Conservation (phyloP, 371 early-diverging fungal genomes). For the Coemansia sp. region DNA sequence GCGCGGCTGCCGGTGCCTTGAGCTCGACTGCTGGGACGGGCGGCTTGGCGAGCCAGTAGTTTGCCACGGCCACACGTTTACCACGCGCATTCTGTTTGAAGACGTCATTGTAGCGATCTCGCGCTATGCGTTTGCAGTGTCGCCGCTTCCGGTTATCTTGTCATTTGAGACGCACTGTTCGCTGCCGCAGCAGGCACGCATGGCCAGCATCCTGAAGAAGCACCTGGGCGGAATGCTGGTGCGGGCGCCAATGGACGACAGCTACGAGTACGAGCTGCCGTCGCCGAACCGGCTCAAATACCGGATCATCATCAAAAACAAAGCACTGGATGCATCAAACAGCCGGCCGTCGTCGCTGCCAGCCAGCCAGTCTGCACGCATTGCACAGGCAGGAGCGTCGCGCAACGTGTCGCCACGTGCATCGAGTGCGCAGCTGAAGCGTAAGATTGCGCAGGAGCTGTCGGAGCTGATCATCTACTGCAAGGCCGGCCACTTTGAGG, state of each 20-base stretch:
- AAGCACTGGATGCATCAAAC: constrained; percentile 38
- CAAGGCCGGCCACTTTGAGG: constrained; percentile 63
- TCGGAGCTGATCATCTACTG: constrained; percentile 70
- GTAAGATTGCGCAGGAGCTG: constrained; percentile 59
- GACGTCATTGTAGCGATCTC: constrained; percentile 75
- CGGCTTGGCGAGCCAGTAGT: constrained; percentile 71
- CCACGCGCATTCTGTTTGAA: constrained; percentile 70
- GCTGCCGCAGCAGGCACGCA: constrained; percentile 66
- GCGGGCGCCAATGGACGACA: constrained; percentile 50
- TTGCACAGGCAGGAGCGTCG: constrained; percentile 10
- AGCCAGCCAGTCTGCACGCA: constrained; percentile 11
- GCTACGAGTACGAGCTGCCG: constrained; percentile 56
- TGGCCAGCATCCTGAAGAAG: constrained; percentile 65
- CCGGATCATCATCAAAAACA: constrained; percentile 71
- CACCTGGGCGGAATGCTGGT: constrained; percentile 67
- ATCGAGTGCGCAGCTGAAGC: constrained; percentile 44
- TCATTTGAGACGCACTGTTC: constrained; percentile 81
- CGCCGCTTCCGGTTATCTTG: constrained; percentile 76
- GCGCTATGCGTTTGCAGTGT: constrained; percentile 75
- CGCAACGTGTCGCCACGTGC: constrained; percentile 29
- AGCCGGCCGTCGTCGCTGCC: constrained; percentile 17
- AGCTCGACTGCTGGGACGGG: constrained; percentile 88
- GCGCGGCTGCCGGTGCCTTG: constrained; percentile 81
- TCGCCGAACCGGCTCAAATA: constrained; percentile 65
- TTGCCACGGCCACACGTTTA: constrained; percentile 77